Percentiles rank a stretch among this genome's conserved stretches.
phyloP scores from a whole-genome alignment of 1,284 basidiomycete genomes.

The Papiliotrema fonsecae region DNA sequence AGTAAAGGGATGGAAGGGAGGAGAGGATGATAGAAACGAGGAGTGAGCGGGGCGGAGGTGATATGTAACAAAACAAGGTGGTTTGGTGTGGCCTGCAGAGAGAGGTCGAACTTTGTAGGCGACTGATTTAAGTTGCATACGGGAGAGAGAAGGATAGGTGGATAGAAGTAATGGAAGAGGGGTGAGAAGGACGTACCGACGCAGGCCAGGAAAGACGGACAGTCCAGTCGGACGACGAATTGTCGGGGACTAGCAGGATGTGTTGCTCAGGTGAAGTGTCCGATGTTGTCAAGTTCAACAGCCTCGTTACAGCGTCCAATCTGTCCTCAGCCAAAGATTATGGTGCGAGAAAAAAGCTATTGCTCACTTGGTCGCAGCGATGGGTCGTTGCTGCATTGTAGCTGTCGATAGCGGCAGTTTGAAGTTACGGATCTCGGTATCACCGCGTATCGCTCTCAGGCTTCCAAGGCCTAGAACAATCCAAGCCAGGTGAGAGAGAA shows the following conservation, averaged over 20 bases:
- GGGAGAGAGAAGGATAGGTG: too few species aligned
- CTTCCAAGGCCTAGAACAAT: too few species aligned
- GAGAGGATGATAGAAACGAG: too few species aligned
- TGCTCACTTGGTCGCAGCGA: not conserved
- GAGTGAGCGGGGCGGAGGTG: too few species aligned
- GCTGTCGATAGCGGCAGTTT: conserved; percentile 15
- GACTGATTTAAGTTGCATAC: conserved; percentile 13
- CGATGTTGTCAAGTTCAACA: conserved; percentile 11
- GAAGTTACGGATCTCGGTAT: conserved; percentile 42
- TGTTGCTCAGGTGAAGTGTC: conserved; percentile 9
- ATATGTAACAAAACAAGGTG: too few species aligned
- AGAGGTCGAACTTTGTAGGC: too few species aligned
- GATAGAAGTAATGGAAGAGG: not conserved
- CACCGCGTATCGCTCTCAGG: conserved; percentile 24
- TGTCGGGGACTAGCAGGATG: conserved; percentile 15
- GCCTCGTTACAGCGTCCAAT: not conserved
- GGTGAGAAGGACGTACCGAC: conserved; percentile 16
- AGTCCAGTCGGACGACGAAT: conserved; percentile 22
- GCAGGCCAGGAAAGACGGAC: conserved; percentile 39
- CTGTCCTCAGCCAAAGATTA: not conserved
- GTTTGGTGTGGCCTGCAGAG: too few species aligned
- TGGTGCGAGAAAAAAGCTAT: not conserved
- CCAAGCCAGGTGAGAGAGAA: too few species aligned
- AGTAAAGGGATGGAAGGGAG: not conserved
- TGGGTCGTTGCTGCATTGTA: not conserved